These are phyloP conservation scores for Leptodermis oblonga DNA, from an alignment of 257 asterid genomes.

Conservation along the genomic window DNA sequence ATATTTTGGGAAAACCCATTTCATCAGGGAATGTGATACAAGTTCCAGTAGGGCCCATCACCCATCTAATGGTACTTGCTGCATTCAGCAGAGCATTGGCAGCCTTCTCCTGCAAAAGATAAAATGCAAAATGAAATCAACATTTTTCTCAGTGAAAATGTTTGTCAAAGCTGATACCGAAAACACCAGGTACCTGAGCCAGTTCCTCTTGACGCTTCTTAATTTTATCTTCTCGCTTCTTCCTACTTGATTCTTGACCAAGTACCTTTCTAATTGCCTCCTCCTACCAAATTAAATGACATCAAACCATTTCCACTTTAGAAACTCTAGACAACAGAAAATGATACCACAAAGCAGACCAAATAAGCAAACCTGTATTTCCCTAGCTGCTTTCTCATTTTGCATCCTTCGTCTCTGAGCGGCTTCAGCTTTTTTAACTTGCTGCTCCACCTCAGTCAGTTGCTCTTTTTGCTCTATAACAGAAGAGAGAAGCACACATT, in stretches of 20 bases:
- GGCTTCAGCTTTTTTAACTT: slow-evolving; percentile 41
- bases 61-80: slow-evolving; percentile 63
- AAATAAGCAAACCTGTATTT: slow-evolving; percentile 34
- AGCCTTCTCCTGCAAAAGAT: slow-evolving; percentile 59
- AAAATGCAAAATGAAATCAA: neutral
- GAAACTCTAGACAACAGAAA: neutral
- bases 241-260: slow-evolving; percentile 95
- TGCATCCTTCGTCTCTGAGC: slow-evolving; percentile 47
- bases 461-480: slow-evolving; percentile 41
- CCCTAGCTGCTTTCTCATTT: slow-evolving; percentile 47
- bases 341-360: slow-evolving; percentile 4
- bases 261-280: slow-evolving; percentile 87
- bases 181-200: slow-evolving; percentile 63
- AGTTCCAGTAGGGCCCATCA: slow-evolving; percentile 84
- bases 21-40: slow-evolving; percentile 73
- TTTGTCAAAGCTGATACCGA: neutral
- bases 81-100: slow-evolving; percentile 57
- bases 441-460: slow-evolving; percentile 47
- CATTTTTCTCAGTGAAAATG: neutral
- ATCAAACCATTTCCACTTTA: slow-evolving; percentile 4
- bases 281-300: slow-evolving; percentile 24
- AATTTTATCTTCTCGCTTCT: slow-evolving; percentile 83
- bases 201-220: slow-evolving; percentile 92
- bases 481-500: slow-evolving; percentile 12
- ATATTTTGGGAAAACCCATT: slow-evolving; percentile 74